Evolutionary conservation across 2,329 filamentous ascomycete species (phyloP).

Genomic region (Rutstroemia sydowiana): DNA sequence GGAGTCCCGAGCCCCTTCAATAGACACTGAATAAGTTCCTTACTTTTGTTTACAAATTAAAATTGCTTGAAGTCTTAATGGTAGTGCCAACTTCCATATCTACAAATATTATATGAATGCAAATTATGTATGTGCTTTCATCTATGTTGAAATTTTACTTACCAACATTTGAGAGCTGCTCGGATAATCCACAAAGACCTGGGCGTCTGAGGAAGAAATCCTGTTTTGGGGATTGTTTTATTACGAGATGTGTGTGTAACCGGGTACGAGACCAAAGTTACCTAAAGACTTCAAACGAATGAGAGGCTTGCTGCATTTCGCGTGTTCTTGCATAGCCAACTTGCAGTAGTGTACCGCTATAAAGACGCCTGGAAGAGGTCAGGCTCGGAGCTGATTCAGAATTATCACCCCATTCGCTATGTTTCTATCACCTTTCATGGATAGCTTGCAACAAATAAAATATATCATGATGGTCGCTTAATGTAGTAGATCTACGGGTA

Average conservation of each 20-base stretch:
- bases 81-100: too few relatives aligned
- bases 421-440: constrained; percentile 5
- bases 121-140: too few relatives aligned
- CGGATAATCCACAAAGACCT: too few relatives aligned
- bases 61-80: too few relatives aligned
- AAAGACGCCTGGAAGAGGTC: constrained; percentile 4
- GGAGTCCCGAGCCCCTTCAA: too few relatives aligned
- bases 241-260: constrained; percentile 1
- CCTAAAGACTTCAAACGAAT: constrained; percentile 2
- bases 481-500: background rate
- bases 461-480: background rate
- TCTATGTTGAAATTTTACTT: too few relatives aligned
- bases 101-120: too few relatives aligned
- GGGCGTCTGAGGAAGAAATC: background rate
- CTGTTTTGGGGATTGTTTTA: background rate
- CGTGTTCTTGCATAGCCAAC: constrained; percentile 10
- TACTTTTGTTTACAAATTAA: too few relatives aligned
- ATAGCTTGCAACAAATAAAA: constrained; percentile 2
- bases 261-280: background rate
- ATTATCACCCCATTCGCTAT: constrained; percentile 6
- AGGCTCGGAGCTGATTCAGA: constrained; percentile 5
- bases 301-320: constrained; percentile 8
- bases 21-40: too few relatives aligned
- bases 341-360: constrained; percentile 9
- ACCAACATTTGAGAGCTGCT: too few relatives aligned